Conservation (phyloP, 352 stramenopile species). For the Phytopythium delawarense region DNA sequence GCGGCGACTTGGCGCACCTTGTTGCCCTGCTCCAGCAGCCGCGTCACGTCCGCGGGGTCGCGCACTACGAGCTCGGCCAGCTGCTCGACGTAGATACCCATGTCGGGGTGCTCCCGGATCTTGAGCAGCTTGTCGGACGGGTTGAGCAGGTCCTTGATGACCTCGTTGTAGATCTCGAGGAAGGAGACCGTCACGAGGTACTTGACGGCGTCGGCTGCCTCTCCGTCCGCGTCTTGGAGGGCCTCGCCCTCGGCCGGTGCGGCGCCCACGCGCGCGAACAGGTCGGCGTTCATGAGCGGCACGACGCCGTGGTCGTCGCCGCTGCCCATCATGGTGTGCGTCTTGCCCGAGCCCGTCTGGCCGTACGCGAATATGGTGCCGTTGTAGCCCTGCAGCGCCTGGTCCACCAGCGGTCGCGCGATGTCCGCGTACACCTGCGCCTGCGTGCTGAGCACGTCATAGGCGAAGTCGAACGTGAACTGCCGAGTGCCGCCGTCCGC, state of each 20-base stretch:
- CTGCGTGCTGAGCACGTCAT: slow-evolving; percentile 71
- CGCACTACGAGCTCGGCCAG: slow-evolving; percentile 85
- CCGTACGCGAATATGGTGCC: slow-evolving; percentile 78
- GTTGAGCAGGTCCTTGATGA: slow-evolving; percentile 93
- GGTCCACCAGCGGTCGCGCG: slow-evolving; percentile 67
- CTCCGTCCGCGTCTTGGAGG: neutral
- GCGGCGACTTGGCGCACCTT: slow-evolving; percentile 84
- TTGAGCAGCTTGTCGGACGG: slow-evolving; percentile 89
- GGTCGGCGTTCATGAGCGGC: slow-evolving; percentile 83
- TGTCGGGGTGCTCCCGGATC: slow-evolving; percentile 90
- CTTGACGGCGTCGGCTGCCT: slow-evolving; percentile 24
- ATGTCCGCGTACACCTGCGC: slow-evolving; percentile 78
- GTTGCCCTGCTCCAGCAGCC: slow-evolving; percentile 87
- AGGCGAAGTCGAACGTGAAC: slow-evolving; percentile 88
- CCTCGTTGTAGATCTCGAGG: slow-evolving; percentile 95
- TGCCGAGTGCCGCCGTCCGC: slow-evolving; percentile 27
- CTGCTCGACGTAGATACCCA: slow-evolving; percentile 93
- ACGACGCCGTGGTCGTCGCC: slow-evolving; percentile 81
- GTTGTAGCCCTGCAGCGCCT: slow-evolving; percentile 79
- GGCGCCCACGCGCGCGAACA: slow-evolving; percentile 64
- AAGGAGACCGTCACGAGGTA: slow-evolving; percentile 92
- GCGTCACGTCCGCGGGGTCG: slow-evolving; percentile 66
- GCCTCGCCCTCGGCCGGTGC: slow-evolving; percentile 15
- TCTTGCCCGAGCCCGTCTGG: slow-evolving; percentile 81
- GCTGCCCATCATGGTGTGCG: slow-evolving; percentile 85